phyloP scores from a whole-genome alignment of 179 eudicot genomes.

The Carnegiea gigantea region DNA sequence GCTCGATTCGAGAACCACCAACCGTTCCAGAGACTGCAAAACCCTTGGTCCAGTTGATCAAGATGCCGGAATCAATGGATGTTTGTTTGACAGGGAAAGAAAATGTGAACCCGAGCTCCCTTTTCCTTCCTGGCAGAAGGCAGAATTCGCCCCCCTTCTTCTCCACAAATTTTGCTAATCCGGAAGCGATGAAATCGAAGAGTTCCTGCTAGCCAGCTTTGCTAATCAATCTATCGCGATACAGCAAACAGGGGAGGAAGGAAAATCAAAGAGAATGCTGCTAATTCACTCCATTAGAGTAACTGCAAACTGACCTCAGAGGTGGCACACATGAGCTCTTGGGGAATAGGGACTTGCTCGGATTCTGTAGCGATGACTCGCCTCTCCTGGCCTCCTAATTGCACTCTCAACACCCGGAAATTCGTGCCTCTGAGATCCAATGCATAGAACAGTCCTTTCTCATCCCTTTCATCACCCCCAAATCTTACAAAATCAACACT shows the following conservation, averaged over 20 bases:
- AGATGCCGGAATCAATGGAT: conserved; percentile 64
- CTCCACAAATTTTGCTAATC: conserved; percentile 49
- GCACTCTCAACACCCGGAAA: conserved; percentile 73
- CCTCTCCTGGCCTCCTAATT: conserved; percentile 66
- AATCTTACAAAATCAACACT: not conserved
- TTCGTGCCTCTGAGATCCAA: conserved; percentile 92
- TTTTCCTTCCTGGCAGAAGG: conserved; percentile 42
- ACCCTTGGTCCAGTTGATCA: conserved; percentile 91
- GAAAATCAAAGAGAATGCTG: not conserved
- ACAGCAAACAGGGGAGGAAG: not conserved
- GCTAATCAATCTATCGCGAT: not conserved
- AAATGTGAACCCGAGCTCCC: conserved; percentile 83
- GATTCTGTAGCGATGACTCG: conserved; percentile 59
- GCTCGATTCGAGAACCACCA: conserved; percentile 19
- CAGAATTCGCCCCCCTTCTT: conserved; percentile 52
- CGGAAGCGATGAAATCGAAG: conserved; percentile 74
- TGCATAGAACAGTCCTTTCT: conserved; percentile 72
- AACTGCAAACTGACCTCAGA: conserved; percentile 52
- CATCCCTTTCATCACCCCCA: conserved; percentile 47
- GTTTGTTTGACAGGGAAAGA: conserved; percentile 85
- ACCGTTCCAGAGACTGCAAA: conserved; percentile 78
- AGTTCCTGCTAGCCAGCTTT: conserved; percentile 46
- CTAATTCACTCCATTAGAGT: too few species aligned
- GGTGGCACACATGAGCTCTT: conserved; percentile 62
- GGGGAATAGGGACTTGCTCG: conserved; percentile 70